Base-by-base conservation (phyloP, 139 green algal genomes). In the Haematococcus lacustris region DNA sequence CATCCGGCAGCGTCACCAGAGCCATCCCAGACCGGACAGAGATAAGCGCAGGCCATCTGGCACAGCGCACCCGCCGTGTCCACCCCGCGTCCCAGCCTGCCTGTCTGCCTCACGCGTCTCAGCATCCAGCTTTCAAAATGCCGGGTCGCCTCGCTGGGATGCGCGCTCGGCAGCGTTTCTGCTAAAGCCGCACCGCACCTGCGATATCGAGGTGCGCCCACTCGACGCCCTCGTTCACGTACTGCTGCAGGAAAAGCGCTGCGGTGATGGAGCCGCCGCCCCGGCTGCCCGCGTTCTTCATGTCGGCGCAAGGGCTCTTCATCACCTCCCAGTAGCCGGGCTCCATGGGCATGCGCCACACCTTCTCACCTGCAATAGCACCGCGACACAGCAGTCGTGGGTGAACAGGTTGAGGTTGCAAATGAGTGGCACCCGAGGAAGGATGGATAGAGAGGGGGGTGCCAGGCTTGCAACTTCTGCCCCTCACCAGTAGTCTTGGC, bases 151-250 rank as follows among this genome's bases (percentile, higher is more conserved):
- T 39, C 37, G 28, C 1, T 28, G 6, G 6, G 41, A n/a, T 21
- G 30, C 7, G 17, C 51, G n/a, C 51, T 34, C 57, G 6, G 6
- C 57, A 34, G 57, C 57, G 5, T 34, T 33, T 40, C 66, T 53
- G 43, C 43, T 53, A 9, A 53, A 53, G 43, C 9, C 9, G 9
- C 9, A 53, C 17, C 43, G 43, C 43, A 74, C 85, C 88, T 47
- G 95, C 94, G 13, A 98, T 95, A 81, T 99, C 95, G 5, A 98
- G 34, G 82, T 99, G 95, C 3, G 90, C 88, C 93, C 93, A 98
- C 66, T 92, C 73, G 28, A 96, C 84, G 51, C 88, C 90, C 41
- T 93, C 81, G 21, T 81, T 82, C 34, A 89, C 73, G 62, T 85
- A 89, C 82, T 84, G 73, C 79, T 96, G 91, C 26, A 99, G 80